Percentiles rank a stretch among this genome's conserved stretches.
phyloP scores from a whole-genome alignment of 805 yeast genomes.

The Candida insectorum region DNA sequence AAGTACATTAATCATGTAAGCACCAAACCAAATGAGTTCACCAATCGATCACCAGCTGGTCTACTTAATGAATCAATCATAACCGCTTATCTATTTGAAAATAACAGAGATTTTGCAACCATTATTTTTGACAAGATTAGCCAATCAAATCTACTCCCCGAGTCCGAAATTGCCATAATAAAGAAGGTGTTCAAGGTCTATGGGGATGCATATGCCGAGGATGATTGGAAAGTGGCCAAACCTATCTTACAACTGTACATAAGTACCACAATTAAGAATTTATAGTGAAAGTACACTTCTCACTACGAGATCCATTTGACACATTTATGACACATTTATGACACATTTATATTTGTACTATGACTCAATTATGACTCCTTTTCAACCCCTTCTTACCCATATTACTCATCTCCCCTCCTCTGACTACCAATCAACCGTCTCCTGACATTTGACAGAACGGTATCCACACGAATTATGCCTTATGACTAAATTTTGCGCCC shows the following conservation, averaged over 20 bases:
- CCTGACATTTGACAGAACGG: too few species aligned
- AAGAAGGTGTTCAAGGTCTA: conserved; percentile 44
- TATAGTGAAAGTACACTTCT: conserved; percentile 4
- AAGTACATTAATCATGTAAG: conserved; percentile 39
- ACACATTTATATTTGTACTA: too few species aligned
- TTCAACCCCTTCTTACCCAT: too few species aligned
- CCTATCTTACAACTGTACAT: conserved; percentile 8
- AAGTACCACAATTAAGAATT: conserved; percentile 2
- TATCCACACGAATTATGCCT: too few species aligned
- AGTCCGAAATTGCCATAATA: conserved; percentile 36
- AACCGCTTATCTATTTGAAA: conserved; percentile 37
- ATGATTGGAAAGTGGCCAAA: conserved; percentile 30
- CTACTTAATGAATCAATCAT: conserved; percentile 46
- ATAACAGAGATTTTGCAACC: conserved; percentile 52
- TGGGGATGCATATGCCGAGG: conserved; percentile 49
- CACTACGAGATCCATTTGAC: too few species aligned
- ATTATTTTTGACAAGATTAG: conserved; percentile 10
- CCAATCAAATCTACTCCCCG: conserved; percentile 12
- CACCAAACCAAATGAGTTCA: conserved; percentile 21
- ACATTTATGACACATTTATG: too few species aligned
- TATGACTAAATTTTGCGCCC: too few species aligned
- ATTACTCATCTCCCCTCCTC: too few species aligned
- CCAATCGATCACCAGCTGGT: conserved; percentile 40
- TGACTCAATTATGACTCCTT: too few species aligned
- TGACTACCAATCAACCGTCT: too few species aligned